Evolutionary conservation across 2,329 filamentous ascomycete species (phyloP), one percentile per base, ranked within the genome.

Genomic region (Lizonia empirigonia): DNA sequence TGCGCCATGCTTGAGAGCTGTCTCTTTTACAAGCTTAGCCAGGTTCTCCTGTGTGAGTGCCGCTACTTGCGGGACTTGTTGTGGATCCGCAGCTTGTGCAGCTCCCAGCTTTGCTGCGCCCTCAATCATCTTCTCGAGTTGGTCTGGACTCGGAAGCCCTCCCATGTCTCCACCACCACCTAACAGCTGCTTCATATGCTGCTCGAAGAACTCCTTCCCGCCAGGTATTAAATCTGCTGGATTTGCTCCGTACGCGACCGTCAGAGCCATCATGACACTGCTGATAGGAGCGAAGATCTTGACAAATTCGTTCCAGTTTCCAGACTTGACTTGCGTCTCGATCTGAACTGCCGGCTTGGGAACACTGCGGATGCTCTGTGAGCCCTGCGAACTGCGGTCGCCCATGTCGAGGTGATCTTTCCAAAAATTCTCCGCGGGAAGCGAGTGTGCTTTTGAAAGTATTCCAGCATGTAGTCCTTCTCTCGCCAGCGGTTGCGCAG

Each of bases 381-480:
- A 72, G 19, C 56, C 55, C 29, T 56, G 66, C 19, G 63, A 68
- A 60, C 68, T 75, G 56, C 53, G 64, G 10, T 65, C 64, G 24
- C 56, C 65, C 59, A 68, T 68, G 24, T 74, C 74, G 7, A 77
- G 71, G 39, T 72, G 69, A 10, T 74, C 64, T 42, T 75, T 74
- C 72, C 73, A 74, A 30, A 68, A 72, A 20, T 84, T 78, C 57
- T 88, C 86, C 4, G 85, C 80, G 0, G 94, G 65, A 97, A 96
- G 16, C 87, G 83, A 3, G 89, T 91, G 2, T 87, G 92, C 15
- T 74, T 75, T 29, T 70, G 77, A 70, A 91, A 97, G 59, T 91
- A 83, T 62, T 97, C 91, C 67, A 99, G 84, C 36, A 97, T 80
- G 23, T 85, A 84, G 64, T 99, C 93, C 72, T 99, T 99, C 70